Evolutionary conservation across 2,329 filamentous ascomycete species (phyloP).

Genomic region (Diaporthe humulicola): DNA sequence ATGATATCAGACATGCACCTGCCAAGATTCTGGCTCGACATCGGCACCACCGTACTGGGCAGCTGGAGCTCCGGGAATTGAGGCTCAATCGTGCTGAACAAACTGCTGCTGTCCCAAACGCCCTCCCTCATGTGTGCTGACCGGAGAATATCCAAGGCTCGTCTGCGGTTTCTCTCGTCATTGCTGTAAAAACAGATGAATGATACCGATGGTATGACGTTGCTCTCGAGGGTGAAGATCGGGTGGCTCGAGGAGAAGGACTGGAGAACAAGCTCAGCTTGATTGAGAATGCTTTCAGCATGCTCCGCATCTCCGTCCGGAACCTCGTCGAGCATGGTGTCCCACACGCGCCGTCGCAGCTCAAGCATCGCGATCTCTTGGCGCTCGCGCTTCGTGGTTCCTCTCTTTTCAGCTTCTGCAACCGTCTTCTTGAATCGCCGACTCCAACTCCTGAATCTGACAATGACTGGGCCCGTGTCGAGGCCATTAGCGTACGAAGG

Average conservation of each 20-base stretch:
- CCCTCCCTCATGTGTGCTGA: neutral
- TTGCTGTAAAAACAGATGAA: neutral
- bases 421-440: neutral
- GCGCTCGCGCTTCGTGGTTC: neutral
- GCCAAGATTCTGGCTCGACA: neutral
- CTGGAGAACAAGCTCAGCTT: neutral
- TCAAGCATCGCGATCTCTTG: neutral
- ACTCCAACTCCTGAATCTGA: neutral
- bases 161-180: neutral
- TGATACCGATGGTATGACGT: neutral
- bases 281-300: neutral
- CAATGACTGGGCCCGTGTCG: neutral
- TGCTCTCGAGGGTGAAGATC: neutral
- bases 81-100: neutral
- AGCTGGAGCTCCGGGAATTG: neutral
- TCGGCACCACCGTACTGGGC: neutral
- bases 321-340: neutral
- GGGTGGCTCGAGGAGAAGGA: neutral
- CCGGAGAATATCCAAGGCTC: neutral
- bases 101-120: neutral
- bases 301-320: neutral
- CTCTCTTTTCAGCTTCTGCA: neutral
- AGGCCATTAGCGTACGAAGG: neutral
- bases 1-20: neutral
- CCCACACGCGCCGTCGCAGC: neutral